Evolutionary conservation across 2,329 filamentous ascomycete genomes (phyloP), one percentile per base, ranked within the genome.

Genomic region (Sporothrix curviconia): DNA sequence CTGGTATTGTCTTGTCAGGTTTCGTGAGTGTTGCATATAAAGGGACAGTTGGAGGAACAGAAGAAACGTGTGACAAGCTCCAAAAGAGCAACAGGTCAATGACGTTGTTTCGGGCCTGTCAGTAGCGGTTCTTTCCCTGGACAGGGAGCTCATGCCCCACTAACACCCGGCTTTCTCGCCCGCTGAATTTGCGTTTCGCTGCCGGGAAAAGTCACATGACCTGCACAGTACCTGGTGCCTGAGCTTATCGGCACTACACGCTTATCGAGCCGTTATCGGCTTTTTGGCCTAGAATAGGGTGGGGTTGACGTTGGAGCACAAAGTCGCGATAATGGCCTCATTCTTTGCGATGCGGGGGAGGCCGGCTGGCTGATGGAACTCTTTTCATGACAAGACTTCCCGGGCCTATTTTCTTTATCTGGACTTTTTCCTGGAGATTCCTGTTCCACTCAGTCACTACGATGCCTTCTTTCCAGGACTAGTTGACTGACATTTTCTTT

Each of bases 271-370:
- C 51, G 9, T 30, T 42, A 42, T 53, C 50, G 15, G 32, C 15
- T 40, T 37, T 22, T 5, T 15, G 28, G 24, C 11, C 37, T 8
- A n/a, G 34, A 42, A 53, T 44, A 4, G 32, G 49, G 49, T 28
- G 34, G 47, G 49, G 49, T 51, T 28, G 19, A 14, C 49, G 8
- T n/a, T 47, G 4, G 32, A n/a, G 19, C 30, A 44, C n/a, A 55
- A 37, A 24, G 40, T 19, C 40, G 52, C 34, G 52, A 37, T 17
- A 46, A 55, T 55, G 52, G 52, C 40, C 52, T 55, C 52, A 55
- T 55, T 34, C 30, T 25, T 30, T 15, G 30, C 15, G 30, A 55
- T 43, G 51, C 51, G 51, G 50, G 46, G 50, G n/a, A 19, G 3
- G 37, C 25, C n/a, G 25, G 3, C 50, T 2, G 36, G 9, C 50